phyloP scores from a whole-genome alignment of 768 basidiomycete genomes.

The Serendipita sp. region DNA sequence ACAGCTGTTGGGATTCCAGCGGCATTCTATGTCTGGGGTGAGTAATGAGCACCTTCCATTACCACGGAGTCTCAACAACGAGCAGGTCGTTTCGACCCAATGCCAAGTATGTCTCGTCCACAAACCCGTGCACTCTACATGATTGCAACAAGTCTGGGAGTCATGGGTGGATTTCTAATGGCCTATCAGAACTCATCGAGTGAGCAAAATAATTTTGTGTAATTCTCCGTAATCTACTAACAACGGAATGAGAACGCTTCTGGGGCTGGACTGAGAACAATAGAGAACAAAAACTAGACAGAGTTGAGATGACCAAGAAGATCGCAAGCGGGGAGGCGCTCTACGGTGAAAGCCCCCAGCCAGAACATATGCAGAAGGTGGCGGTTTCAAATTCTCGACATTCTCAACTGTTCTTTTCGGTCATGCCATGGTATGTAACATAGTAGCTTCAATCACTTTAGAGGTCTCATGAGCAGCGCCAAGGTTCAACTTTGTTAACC shows the following conservation, averaged over 20 bases:
- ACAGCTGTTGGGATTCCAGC: conserved; percentile 68
- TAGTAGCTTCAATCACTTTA: neutral
- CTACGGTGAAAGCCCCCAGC: conserved; percentile 71
- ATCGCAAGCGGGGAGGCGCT: conserved; percentile 66
- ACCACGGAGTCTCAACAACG: neutral
- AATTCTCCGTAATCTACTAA: conserved; percentile 1
- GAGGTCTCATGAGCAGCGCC: neutral
- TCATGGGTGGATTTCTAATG: conserved; percentile 78
- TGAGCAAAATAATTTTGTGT: conserved; percentile 25
- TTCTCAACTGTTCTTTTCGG: conserved; percentile 81
- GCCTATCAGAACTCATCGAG: conserved; percentile 84
- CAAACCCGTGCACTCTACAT: conserved; percentile 25
- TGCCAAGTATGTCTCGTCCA: conserved; percentile 16
- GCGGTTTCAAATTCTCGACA: conserved; percentile 80
- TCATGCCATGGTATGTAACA: conserved; percentile 54
- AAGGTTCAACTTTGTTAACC: conserved; percentile 93
- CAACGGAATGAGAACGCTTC: conserved; percentile 52
- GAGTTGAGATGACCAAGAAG: conserved; percentile 59
- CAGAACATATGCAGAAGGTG: conserved; percentile 69
- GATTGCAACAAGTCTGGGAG: conserved; percentile 58
- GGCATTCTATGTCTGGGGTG: conserved; percentile 72
- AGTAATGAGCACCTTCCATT: conserved; percentile 14
- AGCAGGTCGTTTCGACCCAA: conserved; percentile 21
- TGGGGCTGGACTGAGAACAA: conserved; percentile 91
- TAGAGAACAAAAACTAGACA: conserved; percentile 61